These are phyloP conservation scores for Pleurotus salmoneostramineus DNA, from an alignment of 768 basidiomycete genomes.

Conservation along the genomic window DNA sequence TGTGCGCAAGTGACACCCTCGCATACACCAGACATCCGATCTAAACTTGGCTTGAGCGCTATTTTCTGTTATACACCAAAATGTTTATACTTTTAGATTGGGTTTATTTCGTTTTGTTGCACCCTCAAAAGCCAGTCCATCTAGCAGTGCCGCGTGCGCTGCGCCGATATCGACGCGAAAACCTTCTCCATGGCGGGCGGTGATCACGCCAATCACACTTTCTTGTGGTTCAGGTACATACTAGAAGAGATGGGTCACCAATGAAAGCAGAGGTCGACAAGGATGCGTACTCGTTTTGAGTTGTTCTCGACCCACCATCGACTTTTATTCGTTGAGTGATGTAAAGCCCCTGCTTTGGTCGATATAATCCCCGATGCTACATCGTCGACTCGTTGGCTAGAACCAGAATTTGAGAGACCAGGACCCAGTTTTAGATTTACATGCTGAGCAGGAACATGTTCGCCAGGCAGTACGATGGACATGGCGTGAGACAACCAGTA, in stretches of 20 bases:
- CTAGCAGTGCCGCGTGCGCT: slow-evolving; percentile 80
- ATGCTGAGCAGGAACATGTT: slow-evolving; percentile 68
- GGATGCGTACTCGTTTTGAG: slow-evolving; percentile 69
- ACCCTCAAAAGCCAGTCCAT: slow-evolving; percentile 92
- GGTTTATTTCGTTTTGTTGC: slow-evolving; percentile 94
- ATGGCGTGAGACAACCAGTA: slow-evolving; percentile 15
- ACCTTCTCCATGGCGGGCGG: slow-evolving; percentile 79
- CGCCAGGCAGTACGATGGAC: slow-evolving; percentile 78
- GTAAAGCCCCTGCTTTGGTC: slow-evolving; percentile 67
- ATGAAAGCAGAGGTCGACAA: background rate
- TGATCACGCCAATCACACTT: slow-evolving; percentile 80
- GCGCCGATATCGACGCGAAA: slow-evolving; percentile 94
- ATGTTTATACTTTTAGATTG: slow-evolving; percentile 70
- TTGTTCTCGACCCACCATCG: slow-evolving; percentile 91
- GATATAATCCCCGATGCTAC: slow-evolving; percentile 38
- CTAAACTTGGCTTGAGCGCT: slow-evolving; percentile 34
- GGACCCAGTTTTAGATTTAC: slow-evolving; percentile 86
- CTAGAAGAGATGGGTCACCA: slow-evolving; percentile 35
- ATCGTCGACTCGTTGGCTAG: background rate
- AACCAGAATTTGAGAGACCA: slow-evolving; percentile 36
- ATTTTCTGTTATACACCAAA: background rate
- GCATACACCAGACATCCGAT: slow-evolving; percentile 91
- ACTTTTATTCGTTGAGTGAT: slow-evolving; percentile 67
- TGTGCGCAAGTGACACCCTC: slow-evolving; percentile 88
- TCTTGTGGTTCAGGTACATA: slow-evolving; percentile 91